Evolutionary conservation across 768 basidiomycete species (phyloP), one percentile per base, ranked within the genome.

Genomic region (Phlebiopsis gigantea): DNA sequence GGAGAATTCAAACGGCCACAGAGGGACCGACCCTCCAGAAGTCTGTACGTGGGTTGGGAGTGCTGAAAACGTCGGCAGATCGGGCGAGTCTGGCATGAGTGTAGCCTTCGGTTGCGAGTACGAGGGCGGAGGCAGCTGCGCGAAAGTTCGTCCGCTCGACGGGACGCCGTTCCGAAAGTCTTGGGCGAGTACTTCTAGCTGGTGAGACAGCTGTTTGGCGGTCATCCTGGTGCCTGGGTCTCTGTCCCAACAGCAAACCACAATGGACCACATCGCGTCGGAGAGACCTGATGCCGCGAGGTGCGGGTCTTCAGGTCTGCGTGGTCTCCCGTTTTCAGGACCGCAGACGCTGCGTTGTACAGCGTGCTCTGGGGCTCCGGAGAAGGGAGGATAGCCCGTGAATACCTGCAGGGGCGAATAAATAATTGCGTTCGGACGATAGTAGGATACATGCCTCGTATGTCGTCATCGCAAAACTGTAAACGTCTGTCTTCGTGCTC

Each of bases 381-480:
- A 21, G 22, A 51, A 51, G 19, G 50, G 50, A 29, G 50, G 50
- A 2, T 8, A 8, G 30, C 50, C 34, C 10, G 50, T 41, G 30
- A 51, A 51, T 6, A 51, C 21, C 50, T 51, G 31, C 5, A 26
- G 15, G 14, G 19, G 14, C 6, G 15, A 14, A 14, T 12, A 25
- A 48, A 5, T 9, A 48, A 48, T 26, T 14, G 9, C 19, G 9
- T 10, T 45, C 44, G 28, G 28, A 48, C 46, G 24, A 25, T 26
- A 2, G 19, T 21, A 28, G 4, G 26, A 19, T n/a, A 19, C 34
- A 8, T 15, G 25, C 50, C 50, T 51, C 50, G 31, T 51, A 51
- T 21, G 39, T 51, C 31, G 50, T 51, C 50, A 51, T 51, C 21
- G 50, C 50, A n/a, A 51, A 51, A 30, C 50, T 51, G 50, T 51